Conservation (phyloP, 176 grass and related monocot genomes). For the Cocos nucifera region DNA sequence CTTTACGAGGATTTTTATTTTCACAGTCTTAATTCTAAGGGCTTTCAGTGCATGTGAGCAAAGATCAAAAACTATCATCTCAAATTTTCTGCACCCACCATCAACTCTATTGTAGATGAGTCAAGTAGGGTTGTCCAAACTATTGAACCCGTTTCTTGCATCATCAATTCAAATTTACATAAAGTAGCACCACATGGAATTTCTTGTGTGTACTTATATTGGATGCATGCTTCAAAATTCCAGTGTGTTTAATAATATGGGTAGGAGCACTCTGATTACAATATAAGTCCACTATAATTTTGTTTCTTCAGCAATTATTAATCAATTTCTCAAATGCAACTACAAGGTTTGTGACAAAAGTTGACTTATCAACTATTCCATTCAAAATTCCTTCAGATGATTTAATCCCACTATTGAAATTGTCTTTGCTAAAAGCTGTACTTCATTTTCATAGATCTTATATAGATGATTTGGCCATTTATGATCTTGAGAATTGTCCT, state of each 20-base stretch:
- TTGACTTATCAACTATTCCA: conserved; percentile 39
- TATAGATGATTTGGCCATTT: conserved; percentile 78
- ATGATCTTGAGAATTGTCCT: conserved; percentile 67
- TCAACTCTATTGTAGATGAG: conserved; percentile 31
- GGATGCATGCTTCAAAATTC: conserved; percentile 70
- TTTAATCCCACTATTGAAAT: conserved; percentile 59
- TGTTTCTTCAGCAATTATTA: conserved; percentile 57
- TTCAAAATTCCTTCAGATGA: conserved; percentile 57
- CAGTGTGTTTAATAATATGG: conserved; percentile 64
- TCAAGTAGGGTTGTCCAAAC: conserved; percentile 48
- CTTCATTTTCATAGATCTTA: conserved; percentile 62
- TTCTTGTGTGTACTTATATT: conserved; percentile 70
- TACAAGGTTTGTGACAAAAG: conserved; percentile 29
- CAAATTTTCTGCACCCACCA: conserved; percentile 70
- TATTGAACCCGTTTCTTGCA: conserved; percentile 55
- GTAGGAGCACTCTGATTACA: conserved; percentile 44
- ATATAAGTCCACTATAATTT: conserved; percentile 52
- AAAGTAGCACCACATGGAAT: conserved; percentile 33
- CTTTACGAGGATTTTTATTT: conserved; percentile 54
- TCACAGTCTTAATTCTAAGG: conserved; percentile 57
- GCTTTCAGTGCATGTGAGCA: conserved; percentile 72
- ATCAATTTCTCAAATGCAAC: conserved; percentile 41
- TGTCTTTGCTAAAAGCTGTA: conserved; percentile 53
- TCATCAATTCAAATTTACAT: conserved; percentile 61
- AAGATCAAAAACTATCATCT: conserved; percentile 71